Evolutionary conservation across 192 early-diverging fungal genomes (phyloP).

Genomic region (Coemansia umbellata): DNA sequence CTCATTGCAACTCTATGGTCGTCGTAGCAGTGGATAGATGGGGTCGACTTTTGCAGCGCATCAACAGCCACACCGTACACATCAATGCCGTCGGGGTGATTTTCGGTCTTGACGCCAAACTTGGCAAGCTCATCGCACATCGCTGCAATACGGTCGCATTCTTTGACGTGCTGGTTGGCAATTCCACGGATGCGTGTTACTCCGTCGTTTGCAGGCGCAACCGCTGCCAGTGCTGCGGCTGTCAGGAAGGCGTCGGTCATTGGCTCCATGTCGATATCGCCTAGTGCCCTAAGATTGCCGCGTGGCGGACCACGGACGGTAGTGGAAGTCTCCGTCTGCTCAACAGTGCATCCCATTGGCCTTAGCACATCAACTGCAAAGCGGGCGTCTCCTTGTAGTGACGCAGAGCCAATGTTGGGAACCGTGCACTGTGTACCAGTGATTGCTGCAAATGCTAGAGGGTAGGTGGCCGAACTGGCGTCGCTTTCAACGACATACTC

Average conservation of each 20-base stretch:
- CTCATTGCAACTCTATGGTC: conserved; percentile 99
- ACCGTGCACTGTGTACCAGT: conserved; percentile 85
- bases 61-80: conserved; percentile 64
- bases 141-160: conserved; percentile 95
- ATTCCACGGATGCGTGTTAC: conserved; percentile 90
- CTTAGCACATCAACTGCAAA: conserved; percentile 87
- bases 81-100: conserved; percentile 88
- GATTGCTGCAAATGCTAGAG: conserved; percentile 93
- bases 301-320: conserved; percentile 83
- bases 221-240: conserved; percentile 86
- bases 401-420: conserved; percentile 88
- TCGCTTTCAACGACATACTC: conserved; percentile 93
- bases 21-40: conserved; percentile 87
- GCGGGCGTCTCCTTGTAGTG: conserved; percentile 87
- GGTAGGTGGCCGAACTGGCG: conserved; percentile 95
- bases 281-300: conserved; percentile 65
- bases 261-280: conserved; percentile 91
- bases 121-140: conserved; percentile 90
- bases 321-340: conserved; percentile 83
- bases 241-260: conserved; percentile 99
- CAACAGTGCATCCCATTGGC: conserved; percentile 90
- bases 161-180: conserved; percentile 97
- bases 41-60: conserved; percentile 51
- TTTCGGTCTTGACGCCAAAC: conserved; percentile 80
- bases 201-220: conserved; percentile 60